Conservation (phyloP, 140 eudicot genomes). For the Eryngium alpinum region DNA sequence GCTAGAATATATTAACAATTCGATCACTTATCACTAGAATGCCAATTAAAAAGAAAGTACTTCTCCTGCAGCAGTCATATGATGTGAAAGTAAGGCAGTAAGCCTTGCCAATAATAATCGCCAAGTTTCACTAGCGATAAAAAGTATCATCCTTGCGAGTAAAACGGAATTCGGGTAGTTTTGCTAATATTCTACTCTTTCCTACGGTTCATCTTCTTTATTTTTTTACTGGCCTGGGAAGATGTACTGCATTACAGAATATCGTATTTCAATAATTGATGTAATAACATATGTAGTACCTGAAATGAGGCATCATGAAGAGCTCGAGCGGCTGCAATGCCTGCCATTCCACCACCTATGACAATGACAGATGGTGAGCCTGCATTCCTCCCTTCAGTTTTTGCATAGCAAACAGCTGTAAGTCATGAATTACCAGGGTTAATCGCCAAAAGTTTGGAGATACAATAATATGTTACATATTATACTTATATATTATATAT, state of each 20-base stretch:
- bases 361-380: constrained; percentile 85
- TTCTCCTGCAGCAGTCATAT: not conserved
- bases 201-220: not conserved
- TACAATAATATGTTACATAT: not conserved
- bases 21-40: not conserved
- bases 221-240: too few relatives aligned
- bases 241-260: not conserved
- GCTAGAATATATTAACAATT: not conserved
- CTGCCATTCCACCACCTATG: constrained; percentile 91
- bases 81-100: not conserved
- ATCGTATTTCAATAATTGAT: not conserved
- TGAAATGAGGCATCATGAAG: constrained; percentile 90
- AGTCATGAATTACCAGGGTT: constrained; percentile 5
- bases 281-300: constrained; percentile 26
- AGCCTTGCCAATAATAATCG: too few relatives aligned
- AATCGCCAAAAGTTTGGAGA: constrained; percentile 3
- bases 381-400: constrained; percentile 31
- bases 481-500: too few relatives aligned
- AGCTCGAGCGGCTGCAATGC: constrained; percentile 90
- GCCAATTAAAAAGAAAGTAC: not conserved
- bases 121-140: not conserved
- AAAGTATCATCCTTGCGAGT: not conserved
- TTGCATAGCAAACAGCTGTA: constrained; percentile 55
- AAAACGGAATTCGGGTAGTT: not conserved
- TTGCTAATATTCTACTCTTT: not conserved